Evolutionary conservation across 352 stramenopile genomes (phyloP).

Genomic region (Phytophthora syringae): DNA sequence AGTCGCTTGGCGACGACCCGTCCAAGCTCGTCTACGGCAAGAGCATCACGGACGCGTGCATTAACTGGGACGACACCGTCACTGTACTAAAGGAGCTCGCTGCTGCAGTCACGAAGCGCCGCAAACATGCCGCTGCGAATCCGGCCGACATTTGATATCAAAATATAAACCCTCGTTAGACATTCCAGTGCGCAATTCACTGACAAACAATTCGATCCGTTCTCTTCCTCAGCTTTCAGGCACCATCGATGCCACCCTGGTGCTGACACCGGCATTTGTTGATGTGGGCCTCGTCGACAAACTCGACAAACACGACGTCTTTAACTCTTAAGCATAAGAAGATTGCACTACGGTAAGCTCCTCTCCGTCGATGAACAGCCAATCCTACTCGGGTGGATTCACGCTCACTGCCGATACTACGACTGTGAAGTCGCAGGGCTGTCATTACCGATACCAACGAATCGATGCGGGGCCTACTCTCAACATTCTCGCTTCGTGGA

Average conservation of each 20-base stretch:
- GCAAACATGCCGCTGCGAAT: conserved; percentile 30
- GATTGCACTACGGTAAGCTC: background rate
- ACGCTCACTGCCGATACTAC: background rate
- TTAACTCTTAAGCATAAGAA: too few relatives aligned
- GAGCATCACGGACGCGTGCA: conserved; percentile 90
- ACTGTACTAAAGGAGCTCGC: conserved; percentile 64
- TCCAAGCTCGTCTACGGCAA: conserved; percentile 83
- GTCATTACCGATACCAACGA: background rate
- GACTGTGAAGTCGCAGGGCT: background rate
- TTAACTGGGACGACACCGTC: conserved; percentile 86
- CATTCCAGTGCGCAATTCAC: too few relatives aligned
- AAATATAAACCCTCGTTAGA: conserved; percentile 28
- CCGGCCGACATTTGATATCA: conserved; percentile 24
- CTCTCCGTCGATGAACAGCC: background rate
- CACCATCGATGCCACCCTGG: too few relatives aligned
- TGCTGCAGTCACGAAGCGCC: conserved; percentile 55
- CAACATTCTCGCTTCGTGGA: background rate
- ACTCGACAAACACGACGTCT: too few relatives aligned
- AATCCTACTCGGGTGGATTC: background rate
- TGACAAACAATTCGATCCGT: too few relatives aligned
- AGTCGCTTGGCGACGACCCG: conserved; percentile 73
- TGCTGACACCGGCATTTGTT: too few relatives aligned
- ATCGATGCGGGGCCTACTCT: background rate
- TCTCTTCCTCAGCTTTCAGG: too few relatives aligned
- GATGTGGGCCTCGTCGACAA: too few relatives aligned